Evolutionary conservation across 129 eudicot genomes (phyloP), one percentile per base, ranked within the genome.

Genomic region (Calendula officinalis): DNA sequence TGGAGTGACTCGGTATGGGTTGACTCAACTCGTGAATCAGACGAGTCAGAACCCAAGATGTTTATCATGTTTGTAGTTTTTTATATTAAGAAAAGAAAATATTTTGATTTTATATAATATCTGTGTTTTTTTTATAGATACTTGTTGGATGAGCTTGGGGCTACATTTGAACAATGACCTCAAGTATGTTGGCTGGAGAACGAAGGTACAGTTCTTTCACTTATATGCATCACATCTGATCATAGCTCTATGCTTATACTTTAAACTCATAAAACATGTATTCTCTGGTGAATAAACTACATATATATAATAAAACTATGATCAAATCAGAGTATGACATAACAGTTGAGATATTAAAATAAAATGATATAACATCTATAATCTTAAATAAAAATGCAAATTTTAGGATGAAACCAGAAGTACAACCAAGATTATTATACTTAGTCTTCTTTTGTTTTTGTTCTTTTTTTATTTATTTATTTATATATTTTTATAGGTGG

Each of bases 171-270:
- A 83, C 69, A 71, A 94, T 94, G 99, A 74, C 82, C 40, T 94
- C 99, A 12, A 94, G 80, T 84, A 80, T 78, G 77, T 53, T 85
- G 83, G 89, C 95, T 65, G 99, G 95, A 65, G 99, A 94, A 58
- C 83, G 95, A 65, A 94, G 91, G 99, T 94, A 86, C 32, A 22
- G 6, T 49, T 44, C n/a, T 15, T 36, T 49, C 30, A 73, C 46
- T 56, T 46, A 56, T 38, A 22, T 17, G 55, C 16, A 34, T 44
- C 36, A 36, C 17, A 30, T 59, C 11, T 32, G 13, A 49, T 57
- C 10, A 5, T 47, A 60, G 60, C 48, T 62, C 55, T 57, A 8
- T 10, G 48, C 8, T 35, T 11, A 12, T 54, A 34, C 4, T n/a
- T 54, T 43, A 34, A 3, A 33, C 36, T 15, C 41, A 56, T 16